phyloP scores from a whole-genome alignment of 1,284 basidiomycete genomes.

The Moniliophthora roreri region DNA sequence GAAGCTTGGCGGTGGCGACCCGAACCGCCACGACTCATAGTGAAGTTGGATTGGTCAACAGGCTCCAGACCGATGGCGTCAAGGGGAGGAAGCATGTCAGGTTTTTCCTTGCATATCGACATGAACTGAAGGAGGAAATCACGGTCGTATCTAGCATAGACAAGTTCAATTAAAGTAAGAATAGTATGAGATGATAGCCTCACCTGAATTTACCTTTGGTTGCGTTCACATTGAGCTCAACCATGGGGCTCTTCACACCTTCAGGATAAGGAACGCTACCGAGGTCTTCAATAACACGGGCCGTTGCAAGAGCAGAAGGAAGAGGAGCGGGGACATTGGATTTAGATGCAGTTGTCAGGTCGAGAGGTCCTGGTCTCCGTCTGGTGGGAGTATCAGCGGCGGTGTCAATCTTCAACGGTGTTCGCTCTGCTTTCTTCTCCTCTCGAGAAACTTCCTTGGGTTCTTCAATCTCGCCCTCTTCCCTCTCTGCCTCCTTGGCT shows the following conservation, averaged over 20 bases:
- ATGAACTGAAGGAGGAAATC: slow-evolving; percentile 99
- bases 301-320: slow-evolving; percentile 71
- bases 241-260: slow-evolving; percentile 79
- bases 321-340: slow-evolving; percentile 44
- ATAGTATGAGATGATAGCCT: slow-evolving; percentile 11
- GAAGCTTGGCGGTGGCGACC: slow-evolving; percentile 52
- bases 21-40: slow-evolving; percentile 62
- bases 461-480: slow-evolving; percentile 38
- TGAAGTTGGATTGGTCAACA: slow-evolving; percentile 49
- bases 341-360: slow-evolving; percentile 52
- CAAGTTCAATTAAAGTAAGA: background rate
- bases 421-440: slow-evolving; percentile 42
- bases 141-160: slow-evolving; percentile 79
- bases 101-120: slow-evolving; percentile 93
- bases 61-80: slow-evolving; percentile 92
- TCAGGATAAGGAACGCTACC: slow-evolving; percentile 81
- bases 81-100: slow-evolving; percentile 85
- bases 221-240: slow-evolving; percentile 84
- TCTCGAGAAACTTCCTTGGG: slow-evolving; percentile 33
- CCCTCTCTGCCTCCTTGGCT: background rate
- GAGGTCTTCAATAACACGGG: slow-evolving; percentile 84
- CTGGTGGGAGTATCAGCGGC: slow-evolving; percentile 35
- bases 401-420: slow-evolving; percentile 64
- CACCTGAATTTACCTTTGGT: slow-evolving; percentile 90
- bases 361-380: slow-evolving; percentile 72